A percentile compares a stretch with the other conserved stretches of the same genome.
phyloP scores from a whole-genome alignment of 1,139 yeast genomes.

The Protomyces lactucae-debilis region DNA sequence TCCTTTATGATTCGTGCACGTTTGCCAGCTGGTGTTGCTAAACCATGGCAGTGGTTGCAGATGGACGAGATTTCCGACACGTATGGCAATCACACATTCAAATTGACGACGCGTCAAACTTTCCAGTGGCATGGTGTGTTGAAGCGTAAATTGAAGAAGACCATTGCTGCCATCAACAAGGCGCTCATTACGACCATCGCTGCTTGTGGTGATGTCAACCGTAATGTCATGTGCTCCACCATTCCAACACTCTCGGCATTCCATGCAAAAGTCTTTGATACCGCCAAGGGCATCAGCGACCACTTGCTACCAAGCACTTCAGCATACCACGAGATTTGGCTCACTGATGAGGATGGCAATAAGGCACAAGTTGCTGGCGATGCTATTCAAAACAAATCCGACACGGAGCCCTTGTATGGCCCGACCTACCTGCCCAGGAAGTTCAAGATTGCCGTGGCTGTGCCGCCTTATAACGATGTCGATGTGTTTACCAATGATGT shows the following conservation, averaged over 20 bases:
- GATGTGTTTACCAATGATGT: conserved; percentile 95
- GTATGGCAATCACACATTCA: conserved; percentile 89
- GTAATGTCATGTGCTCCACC: conserved; percentile 91
- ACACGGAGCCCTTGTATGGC: conserved; percentile 82
- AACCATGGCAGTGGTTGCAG: conserved; percentile 82
- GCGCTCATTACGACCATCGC: conserved; percentile 89
- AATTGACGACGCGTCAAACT: conserved; percentile 94
- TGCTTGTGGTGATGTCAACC: conserved; percentile 97
- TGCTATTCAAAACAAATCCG: conserved; percentile 41
- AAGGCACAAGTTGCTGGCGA: conserved; percentile 79
- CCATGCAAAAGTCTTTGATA: conserved; percentile 65
- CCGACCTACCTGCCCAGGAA: conserved; percentile 89
- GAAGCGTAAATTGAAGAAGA: conserved; percentile 81
- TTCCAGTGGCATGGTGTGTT: conserved; percentile 95
- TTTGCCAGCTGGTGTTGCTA: conserved; percentile 87
- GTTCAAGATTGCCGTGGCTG: conserved; percentile 89
- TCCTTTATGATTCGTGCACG: conserved; percentile 95
- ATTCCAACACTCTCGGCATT: conserved; percentile 78
- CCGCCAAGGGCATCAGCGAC: conserved; percentile 67
- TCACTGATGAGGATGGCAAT: conserved; percentile 68
- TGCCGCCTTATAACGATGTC: conserved; percentile 94
- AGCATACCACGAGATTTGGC: conserved; percentile 96
- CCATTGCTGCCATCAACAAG: conserved; percentile 89
- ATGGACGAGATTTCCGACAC: conserved; percentile 76
- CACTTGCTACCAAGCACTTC: conserved; percentile 84